Conservation (phyloP, 2,329 filamentous ascomycete species). For the Rhinocladiella similis region DNA sequence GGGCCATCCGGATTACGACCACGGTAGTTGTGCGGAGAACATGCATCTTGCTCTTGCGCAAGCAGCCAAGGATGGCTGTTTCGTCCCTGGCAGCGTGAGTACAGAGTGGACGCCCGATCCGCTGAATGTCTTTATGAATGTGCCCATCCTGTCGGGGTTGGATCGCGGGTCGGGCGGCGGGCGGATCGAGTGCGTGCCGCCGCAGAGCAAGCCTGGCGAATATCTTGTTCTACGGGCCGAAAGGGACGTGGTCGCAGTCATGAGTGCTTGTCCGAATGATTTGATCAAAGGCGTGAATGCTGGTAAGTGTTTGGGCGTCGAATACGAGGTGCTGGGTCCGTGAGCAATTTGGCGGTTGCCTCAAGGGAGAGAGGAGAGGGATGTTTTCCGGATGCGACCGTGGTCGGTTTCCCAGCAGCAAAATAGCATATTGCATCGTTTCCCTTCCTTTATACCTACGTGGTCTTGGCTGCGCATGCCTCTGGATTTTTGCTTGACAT, state of each 20-base stretch:
- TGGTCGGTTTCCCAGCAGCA: too few relatives aligned
- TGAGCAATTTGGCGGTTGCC: not conserved
- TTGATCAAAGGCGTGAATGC: conserved; percentile 38
- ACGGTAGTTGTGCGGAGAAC: conserved; percentile 44
- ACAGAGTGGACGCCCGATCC: conserved; percentile 38
- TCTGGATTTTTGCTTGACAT: too few relatives aligned
- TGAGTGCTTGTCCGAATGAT: conserved; percentile 46
- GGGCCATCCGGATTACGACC: conserved; percentile 34
- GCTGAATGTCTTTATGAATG: conserved; percentile 47
- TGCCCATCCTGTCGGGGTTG: conserved; percentile 30
- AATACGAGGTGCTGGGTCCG: conserved; percentile 22
- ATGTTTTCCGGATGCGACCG: too few relatives aligned
- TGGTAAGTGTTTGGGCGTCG: conserved; percentile 35
- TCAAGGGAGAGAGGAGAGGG: too few relatives aligned
- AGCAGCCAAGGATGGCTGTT: conserved; percentile 24
- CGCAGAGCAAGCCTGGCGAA: conserved; percentile 38
- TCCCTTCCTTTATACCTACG: too few relatives aligned
- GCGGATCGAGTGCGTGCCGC: conserved; percentile 31
- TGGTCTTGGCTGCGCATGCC: too few relatives aligned
- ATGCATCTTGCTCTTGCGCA: conserved; percentile 36
- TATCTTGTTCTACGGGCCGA: conserved; percentile 39
- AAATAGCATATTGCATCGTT: too few relatives aligned
- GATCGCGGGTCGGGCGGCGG: conserved; percentile 30
- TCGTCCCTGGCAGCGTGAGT: conserved; percentile 31
- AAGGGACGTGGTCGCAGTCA: conserved; percentile 39